Evolutionary conservation across 2,329 filamentous ascomycete species (phyloP), one percentile per base, ranked within the genome.

Genomic region (Claviceps sp.): DNA sequence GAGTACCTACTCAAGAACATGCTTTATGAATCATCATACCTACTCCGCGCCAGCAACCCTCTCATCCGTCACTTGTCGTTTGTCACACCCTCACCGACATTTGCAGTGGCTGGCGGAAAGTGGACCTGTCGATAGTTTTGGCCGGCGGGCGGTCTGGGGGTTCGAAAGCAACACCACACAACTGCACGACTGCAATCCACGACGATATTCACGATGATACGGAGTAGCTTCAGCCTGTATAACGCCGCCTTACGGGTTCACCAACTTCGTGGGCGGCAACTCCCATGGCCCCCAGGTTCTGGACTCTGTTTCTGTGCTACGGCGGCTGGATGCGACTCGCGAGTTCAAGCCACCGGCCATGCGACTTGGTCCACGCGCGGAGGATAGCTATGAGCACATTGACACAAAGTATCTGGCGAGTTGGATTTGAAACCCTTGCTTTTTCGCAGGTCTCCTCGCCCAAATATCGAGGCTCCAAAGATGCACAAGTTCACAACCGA

Each of bases 51-150:
- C n/a, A 24, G 47, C 34, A 24, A 14, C 11, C 22, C 36, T n/a
- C 26, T 40, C 24, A 30, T 48, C 5, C 24, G 24, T 49, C 3
- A 2, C 37, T 20, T 9, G n/a, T 48, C n/a, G 14, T 16, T n/a
- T n/a, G 14, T 50, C 22, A 46, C 9, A 34, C 30, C 30, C 50
- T 52, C 50, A 54, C 53, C 53, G 53, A 54, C 50, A 52, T 54
- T 54, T 54, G 20, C 41, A 22, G 47, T 43, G 41, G 52, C 47
- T 47, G 47, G 50, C 47, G 2, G 16, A 24, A 36, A 37, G 49
- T 52, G 53, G 53, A 52, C 36, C 46, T 40, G 30, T 42, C 42
- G 49, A 26, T 45, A 36, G 38, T 46, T 49, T 49, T 47, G 50
- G 47, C 47, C 43, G 34, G 37, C 16, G 38, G 34, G 37, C 50